Base-by-base conservation (phyloP, 305 asterid species). In the Solanum hybrid region DNA sequence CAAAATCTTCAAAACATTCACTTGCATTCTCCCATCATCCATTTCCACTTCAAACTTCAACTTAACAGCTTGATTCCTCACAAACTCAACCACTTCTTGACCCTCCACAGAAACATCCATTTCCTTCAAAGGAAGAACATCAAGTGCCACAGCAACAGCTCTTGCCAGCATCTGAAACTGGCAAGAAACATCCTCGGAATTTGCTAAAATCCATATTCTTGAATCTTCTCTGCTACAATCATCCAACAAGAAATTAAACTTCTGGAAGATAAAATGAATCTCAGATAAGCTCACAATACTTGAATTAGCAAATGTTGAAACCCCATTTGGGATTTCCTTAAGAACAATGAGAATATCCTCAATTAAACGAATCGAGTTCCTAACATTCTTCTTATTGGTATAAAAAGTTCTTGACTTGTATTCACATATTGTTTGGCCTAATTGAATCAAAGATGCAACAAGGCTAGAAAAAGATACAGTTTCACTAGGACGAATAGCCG, bases 401-500 rank as follows among this genome's bases (percentile, higher is more conserved):
- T 91, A 92, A 84, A 94, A 75, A 0, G 92, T 88, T 88, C 38
- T 92, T 0, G 98, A 93, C 90, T 94, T 97, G 92, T 90, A 94
- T 27, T 35, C 37, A 76, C 92, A 72, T 81, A 97, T 95, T 4
- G 86, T 88, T 75, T 66, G 94, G 40, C 94, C 91, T 27, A 97
- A 73, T 20, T 64, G 88, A 69, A 95, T 90, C 88, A 97, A 86
- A 2, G 98, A 95, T 73, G 91, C 1, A 51, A 96, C 76, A 5
- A 97, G 93, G 86, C 73, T 91, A 60, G 93, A 37, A 37, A 92
- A 90, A 17, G 95, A 90, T 2, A 95, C 94, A 0, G 94, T 91
- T 90, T 93, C 98, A 88, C 95, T 90, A 0, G 98, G 97, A 86
- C 97, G 96, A 87, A 95, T 89, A 8, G 98, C 99, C 96, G 97